These are phyloP conservation scores for Ophiosphaerella korrae DNA, from an alignment of 2,329 filamentous ascomycete genomes.

Conservation along the genomic window DNA sequence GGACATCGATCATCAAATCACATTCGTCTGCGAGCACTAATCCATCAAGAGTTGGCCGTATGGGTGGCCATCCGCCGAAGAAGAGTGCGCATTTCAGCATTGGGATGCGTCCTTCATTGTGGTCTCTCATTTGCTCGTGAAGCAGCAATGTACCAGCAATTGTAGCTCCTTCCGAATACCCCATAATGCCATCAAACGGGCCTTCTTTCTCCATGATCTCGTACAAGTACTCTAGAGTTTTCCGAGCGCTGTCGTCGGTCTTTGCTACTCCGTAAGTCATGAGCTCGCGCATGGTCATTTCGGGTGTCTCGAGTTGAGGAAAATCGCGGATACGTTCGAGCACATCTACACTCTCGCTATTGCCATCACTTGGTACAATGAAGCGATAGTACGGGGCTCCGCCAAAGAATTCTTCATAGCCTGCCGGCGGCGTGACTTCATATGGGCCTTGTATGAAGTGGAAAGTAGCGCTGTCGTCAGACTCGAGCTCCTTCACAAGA, in stretches of 20 bases:
- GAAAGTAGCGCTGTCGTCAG: slow-evolving; percentile 24
- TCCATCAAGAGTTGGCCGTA: slow-evolving; percentile 36
- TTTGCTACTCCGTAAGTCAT: slow-evolving; percentile 45
- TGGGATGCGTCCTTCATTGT: slow-evolving; percentile 20
- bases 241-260: slow-evolving; percentile 30
- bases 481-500: slow-evolving; percentile 30
- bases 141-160: slow-evolving; percentile 54
- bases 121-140: slow-evolving; percentile 26
- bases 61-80: slow-evolving; percentile 55
- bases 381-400: slow-evolving; percentile 34
- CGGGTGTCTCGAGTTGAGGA: slow-evolving; percentile 57
- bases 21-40: slow-evolving; percentile 49
- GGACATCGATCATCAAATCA: slow-evolving; percentile 48
- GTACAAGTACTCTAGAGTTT: slow-evolving; percentile 27
- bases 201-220: slow-evolving; percentile 28
- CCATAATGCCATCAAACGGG: slow-evolving; percentile 60
- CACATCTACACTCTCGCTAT: slow-evolving; percentile 26
- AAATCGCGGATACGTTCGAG: slow-evolving; percentile 60
- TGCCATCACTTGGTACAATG: slow-evolving; percentile 23
- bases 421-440: slow-evolving; percentile 27
- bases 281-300: slow-evolving; percentile 62
- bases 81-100: slow-evolving; percentile 55
- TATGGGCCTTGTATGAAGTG: slow-evolving; percentile 34
- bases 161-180: slow-evolving; percentile 66
- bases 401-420: slow-evolving; percentile 37